These are phyloP conservation scores for Lepidium sativum DNA, from an alignment of 345 rosid species.

Conservation along the genomic window DNA sequence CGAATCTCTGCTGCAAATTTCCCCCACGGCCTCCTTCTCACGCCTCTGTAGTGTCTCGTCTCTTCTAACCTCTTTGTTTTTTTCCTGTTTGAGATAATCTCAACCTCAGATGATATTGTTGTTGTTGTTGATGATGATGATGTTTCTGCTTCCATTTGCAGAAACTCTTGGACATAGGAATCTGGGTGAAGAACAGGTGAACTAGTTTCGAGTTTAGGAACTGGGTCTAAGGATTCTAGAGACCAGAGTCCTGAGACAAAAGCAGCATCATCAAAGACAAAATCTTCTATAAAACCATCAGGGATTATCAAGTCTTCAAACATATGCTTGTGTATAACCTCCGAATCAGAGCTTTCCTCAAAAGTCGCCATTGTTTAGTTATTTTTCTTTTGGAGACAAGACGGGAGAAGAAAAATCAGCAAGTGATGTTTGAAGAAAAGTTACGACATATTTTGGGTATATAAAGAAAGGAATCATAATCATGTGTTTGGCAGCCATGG, in stretches of 20 bases:
- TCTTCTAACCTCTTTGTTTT: slow-evolving; percentile 8
- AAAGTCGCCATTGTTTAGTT: slow-evolving; percentile 22
- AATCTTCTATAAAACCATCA: slow-evolving; percentile 30
- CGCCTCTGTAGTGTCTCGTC: slow-evolving; percentile 70
- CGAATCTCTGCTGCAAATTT: slow-evolving; percentile 94
- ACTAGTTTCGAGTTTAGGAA: slow-evolving; percentile 30
- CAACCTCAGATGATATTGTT: slow-evolving; percentile 24
- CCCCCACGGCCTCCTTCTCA: slow-evolving; percentile 90
- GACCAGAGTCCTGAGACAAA: slow-evolving; percentile 25
- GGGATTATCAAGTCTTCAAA: slow-evolving; percentile 47
- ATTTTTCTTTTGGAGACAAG: neutral
- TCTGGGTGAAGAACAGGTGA: slow-evolving; percentile 28
- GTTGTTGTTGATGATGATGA: slow-evolving; percentile 6
- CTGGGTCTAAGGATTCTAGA: slow-evolving; percentile 22
- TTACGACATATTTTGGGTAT: neutral
- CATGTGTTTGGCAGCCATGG: slow-evolving; percentile 15
- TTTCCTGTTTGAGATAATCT: slow-evolving; percentile 12
- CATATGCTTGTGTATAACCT: slow-evolving; percentile 43
- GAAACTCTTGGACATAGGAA: slow-evolving; percentile 11
- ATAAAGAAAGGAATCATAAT: slow-evolving; percentile 16
- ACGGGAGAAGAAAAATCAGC: neutral
- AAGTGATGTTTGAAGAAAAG: slow-evolving; percentile 16
- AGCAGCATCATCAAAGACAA: slow-evolving; percentile 26
- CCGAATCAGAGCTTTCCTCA: slow-evolving; percentile 34
- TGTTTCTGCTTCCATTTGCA: slow-evolving; percentile 18